phyloP scores from a whole-genome alignment of 441 rosid genomes.

The Lepidium campestre region DNA sequence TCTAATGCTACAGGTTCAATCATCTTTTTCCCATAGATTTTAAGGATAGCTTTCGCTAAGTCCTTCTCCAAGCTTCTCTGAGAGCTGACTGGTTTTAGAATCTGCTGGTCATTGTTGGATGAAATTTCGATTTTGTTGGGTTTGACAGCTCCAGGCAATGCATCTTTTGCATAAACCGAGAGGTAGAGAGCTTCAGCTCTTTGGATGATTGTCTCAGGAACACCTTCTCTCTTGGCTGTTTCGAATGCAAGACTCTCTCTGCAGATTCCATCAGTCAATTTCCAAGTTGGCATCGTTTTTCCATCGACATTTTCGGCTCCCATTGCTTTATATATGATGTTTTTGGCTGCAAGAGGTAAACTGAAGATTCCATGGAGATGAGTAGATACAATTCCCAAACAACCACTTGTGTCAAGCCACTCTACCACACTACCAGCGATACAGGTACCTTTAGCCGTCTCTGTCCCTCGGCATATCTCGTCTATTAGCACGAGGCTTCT shows the following conservation, averaged over 20 bases:
- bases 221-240: conserved; percentile 93
- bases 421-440: conserved; percentile 96
- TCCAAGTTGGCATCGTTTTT: conserved; percentile 85
- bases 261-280: conserved; percentile 80
- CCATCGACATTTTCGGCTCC: conserved; percentile 72
- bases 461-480: conserved; percentile 98
- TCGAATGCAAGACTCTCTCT: conserved; percentile 98
- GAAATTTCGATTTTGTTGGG: conserved; percentile 23
- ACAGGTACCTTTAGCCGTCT: conserved; percentile 94
- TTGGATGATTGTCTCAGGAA: conserved; percentile 61
- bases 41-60: conserved; percentile 39
- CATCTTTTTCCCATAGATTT: conserved; percentile 57
- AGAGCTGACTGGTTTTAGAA: conserved; percentile 26
- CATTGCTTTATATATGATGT: conserved; percentile 76
- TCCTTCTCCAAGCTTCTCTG: conserved; percentile 37
- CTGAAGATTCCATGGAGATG: conserved; percentile 90
- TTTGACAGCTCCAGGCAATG: conserved; percentile 19
- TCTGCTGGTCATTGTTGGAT: conserved; percentile 20
- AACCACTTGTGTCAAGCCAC: conserved; percentile 71
- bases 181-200: conserved; percentile 87
- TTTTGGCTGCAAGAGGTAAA: conserved; percentile 67
- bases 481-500: conserved; percentile 93
- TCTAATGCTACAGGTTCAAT: conserved; percentile 35
- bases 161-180: conserved; percentile 25
- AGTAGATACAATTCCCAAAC: conserved; percentile 90